Evolutionary conservation across 2,329 filamentous ascomycete species (phyloP).

Genomic region (Verticillium isaacii): DNA sequence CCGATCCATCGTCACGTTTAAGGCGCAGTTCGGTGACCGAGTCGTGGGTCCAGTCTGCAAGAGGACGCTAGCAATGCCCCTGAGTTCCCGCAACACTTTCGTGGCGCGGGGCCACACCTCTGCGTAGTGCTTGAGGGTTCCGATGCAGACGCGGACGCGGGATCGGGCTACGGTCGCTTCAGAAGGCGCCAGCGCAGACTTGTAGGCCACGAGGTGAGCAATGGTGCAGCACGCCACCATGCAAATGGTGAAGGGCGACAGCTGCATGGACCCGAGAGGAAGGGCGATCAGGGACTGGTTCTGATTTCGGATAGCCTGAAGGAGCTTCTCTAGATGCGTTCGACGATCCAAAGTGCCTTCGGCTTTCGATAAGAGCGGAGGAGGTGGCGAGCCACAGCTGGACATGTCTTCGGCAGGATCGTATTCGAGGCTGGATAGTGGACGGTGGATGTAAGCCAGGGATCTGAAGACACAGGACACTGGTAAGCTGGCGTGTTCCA

Average conservation of each 20-base stretch:
- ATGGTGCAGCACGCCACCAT: conserved; percentile 21
- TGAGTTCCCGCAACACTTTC: background rate
- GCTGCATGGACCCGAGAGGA: conserved; percentile 24
- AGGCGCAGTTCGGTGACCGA: too few relatives aligned
- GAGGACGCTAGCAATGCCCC: background rate
- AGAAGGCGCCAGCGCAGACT: background rate
- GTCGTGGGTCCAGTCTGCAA: background rate
- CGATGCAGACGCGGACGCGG: background rate
- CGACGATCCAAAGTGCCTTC: background rate
- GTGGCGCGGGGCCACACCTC: background rate
- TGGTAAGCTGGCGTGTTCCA: background rate
- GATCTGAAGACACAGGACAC: background rate
- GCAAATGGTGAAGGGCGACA: conserved; percentile 34
- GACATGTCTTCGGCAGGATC: conserved; percentile 31
- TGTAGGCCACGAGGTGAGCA: conserved; percentile 1
- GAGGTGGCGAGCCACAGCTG: conserved; percentile 25
- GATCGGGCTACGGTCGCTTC: background rate
- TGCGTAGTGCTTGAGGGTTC: background rate
- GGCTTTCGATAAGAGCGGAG: conserved; percentile 1
- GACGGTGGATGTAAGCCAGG: conserved; percentile 26
- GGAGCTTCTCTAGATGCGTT: conserved; percentile 17
- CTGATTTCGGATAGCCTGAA: conserved; percentile 11
- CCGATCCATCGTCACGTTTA: too few relatives aligned
- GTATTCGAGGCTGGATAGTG: conserved; percentile 32
- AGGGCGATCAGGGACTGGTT: conserved; percentile 17